A percentile compares a stretch with the other conserved stretches of the same genome.
These are phyloP conservation scores for Penstemon barbatus DNA, from an alignment of 257 asterid species.

Conservation along the genomic window DNA sequence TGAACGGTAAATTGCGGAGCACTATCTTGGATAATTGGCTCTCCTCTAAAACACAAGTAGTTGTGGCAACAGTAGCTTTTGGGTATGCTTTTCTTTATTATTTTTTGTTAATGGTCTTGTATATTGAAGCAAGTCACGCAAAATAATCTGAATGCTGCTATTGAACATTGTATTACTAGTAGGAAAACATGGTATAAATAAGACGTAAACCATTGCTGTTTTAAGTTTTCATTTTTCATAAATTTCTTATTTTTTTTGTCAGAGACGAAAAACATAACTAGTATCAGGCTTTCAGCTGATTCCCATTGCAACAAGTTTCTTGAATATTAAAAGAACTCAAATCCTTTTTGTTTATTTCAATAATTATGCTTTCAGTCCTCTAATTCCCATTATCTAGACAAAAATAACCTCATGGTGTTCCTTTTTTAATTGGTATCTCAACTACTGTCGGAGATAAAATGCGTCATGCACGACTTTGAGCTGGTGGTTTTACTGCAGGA, in stretches of 20 bases:
- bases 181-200: not conserved
- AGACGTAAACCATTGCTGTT: not conserved
- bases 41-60: constrained; percentile 85
- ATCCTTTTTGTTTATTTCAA: not conserved
- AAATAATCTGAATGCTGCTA: not conserved
- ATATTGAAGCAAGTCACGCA: constrained; percentile 10
- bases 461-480: constrained; percentile 39
- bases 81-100: constrained; percentile 55
- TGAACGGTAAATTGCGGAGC: constrained; percentile 77
- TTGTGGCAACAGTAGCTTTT: constrained; percentile 96
- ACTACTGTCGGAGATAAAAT: constrained; percentile 45
- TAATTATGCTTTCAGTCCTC: not conserved
- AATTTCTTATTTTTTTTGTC: not conserved
- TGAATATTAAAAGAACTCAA: constrained; percentile 12
- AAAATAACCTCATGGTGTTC: constrained; percentile 30
- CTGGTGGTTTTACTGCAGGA: constrained; percentile 65
- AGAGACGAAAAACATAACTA: not conserved
- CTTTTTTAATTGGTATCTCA: constrained; percentile 32
- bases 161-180: not conserved
- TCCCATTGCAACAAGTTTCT: constrained; percentile 8
- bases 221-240: not conserved
- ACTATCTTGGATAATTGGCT: constrained; percentile 88
- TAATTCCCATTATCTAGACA: constrained; percentile 1
- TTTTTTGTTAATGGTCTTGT: constrained; percentile 8
- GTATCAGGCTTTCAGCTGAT: constrained; percentile 16